Conservation (phyloP, 495 filamentous ascomycete genomes). For the Penicillium robsamsonii region DNA sequence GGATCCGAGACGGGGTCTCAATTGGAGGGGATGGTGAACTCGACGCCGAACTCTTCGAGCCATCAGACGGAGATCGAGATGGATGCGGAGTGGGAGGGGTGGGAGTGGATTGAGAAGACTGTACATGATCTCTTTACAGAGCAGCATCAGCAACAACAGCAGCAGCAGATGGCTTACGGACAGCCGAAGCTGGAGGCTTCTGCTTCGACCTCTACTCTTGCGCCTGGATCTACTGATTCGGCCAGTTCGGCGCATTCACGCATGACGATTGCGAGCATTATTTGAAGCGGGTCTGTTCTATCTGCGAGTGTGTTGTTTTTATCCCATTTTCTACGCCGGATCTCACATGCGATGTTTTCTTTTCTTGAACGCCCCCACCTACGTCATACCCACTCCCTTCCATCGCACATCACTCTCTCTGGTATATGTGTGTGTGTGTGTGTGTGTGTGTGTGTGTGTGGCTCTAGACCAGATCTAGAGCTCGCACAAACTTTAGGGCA, state of each 20-base stretch:
- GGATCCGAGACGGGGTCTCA: constrained; percentile 56
- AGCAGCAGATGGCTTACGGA: constrained; percentile 22
- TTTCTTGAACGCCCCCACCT: not conserved
- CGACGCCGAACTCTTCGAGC: constrained; percentile 4
- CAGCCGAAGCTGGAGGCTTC: constrained; percentile 20
- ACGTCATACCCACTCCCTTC: not conserved
- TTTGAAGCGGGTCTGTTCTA: constrained; percentile 32
- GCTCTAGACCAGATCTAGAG: not conserved
- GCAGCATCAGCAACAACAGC: constrained; percentile 31
- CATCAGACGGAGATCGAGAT: constrained; percentile 11
- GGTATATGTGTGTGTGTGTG: not conserved
- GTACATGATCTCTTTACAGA: constrained; percentile 47
- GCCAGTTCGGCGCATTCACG: constrained; percentile 49
- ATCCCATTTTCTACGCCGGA: not conserved
- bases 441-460: not conserved
- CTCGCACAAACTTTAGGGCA: not conserved
- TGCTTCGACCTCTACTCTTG: constrained; percentile 25
- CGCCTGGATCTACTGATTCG: constrained; percentile 35
- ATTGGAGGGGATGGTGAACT: constrained; percentile 29
- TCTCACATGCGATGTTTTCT: not conserved
- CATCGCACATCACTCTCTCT: not conserved
- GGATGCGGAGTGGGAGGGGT: constrained; percentile 48
- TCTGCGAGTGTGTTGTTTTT: not conserved
- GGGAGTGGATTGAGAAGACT: constrained; percentile 52
- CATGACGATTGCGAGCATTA: constrained; percentile 81